Base-by-base conservation (phyloP, 2,329 filamentous ascomycete genomes). In the Didymella sp. region DNA sequence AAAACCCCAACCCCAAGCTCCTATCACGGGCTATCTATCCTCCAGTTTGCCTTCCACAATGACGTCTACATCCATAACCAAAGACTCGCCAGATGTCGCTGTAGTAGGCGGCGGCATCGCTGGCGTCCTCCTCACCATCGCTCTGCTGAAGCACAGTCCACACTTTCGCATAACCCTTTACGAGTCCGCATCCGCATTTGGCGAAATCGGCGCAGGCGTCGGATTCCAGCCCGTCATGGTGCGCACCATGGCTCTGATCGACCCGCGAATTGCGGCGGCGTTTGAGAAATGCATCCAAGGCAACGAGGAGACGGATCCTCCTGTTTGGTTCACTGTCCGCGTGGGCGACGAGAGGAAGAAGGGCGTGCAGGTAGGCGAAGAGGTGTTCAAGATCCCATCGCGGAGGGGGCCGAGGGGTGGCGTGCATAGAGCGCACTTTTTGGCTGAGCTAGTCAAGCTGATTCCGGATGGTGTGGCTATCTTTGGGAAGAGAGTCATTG, bases 91-190 rank as follows among this genome's bases (percentile, higher is more conserved):
- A 61, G 73, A 72, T 43, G 69, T 86, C 57, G 84, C 84, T 58
- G 83, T 87, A 24, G 73, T 87, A 17, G 85, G 85, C 59, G 84
- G 84, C 38, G 85, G 85, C n/a, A 85, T 87, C 45, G 80, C 80
- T 6, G 85, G 85, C 19, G 72, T 86, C 2, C 74, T 75, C 3
- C 77, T 87, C 1, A 81, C 82, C 8, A 78, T 83, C 28, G 82
- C 78, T 4, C 77, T 87, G 3, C 72, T 79, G 37, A 73, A 77
- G 33, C 77, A 66, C 77, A 55, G 52, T 15, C 58, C 65, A 3
- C 64, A 74, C 24, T 66, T 85, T 21, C 68, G 70, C 0, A 73
- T 84, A 25, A 76, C 77, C 3, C 78, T 87, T 46, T 87, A 85
- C 64, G 85, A 87, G 68, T 78, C 82, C 4, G 83, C 84, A 0